These are phyloP conservation scores for Venturia asperata DNA, from an alignment of 2,329 filamentous ascomycete genomes.

Conservation along the genomic window DNA sequence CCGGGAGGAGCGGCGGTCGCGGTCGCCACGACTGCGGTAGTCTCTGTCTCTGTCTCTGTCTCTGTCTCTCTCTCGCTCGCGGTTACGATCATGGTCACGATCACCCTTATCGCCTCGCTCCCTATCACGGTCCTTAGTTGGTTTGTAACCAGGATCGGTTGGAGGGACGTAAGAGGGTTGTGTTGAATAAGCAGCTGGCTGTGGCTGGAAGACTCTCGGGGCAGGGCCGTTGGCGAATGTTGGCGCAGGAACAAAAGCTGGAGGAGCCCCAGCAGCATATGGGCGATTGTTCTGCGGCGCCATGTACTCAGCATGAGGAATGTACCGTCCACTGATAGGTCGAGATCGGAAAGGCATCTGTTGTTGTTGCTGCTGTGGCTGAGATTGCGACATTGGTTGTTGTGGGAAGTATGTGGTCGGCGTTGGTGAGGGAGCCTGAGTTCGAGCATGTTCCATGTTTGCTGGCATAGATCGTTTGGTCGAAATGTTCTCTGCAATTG, in stretches of 20 bases:
- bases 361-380: conserved; percentile 1
- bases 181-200: background rate
- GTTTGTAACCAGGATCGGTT: background rate
- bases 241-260: conserved; percentile 8
- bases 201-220: conserved; percentile 8
- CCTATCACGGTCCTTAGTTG: conserved; percentile 10
- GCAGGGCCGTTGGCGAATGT: conserved; percentile 10
- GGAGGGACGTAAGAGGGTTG: conserved; percentile 2
- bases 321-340: conserved; percentile 1
- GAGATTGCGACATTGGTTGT: background rate
- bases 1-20: conserved; percentile 6
- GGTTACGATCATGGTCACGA: conserved; percentile 5
- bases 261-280: background rate
- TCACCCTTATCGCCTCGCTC: background rate
- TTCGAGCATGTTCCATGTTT: background rate
- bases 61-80: background rate
- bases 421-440: conserved; percentile 8
- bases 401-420: background rate
- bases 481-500: background rate
- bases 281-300: background rate
- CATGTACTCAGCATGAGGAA: conserved; percentile 12
- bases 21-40: background rate
- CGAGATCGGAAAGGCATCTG: conserved; percentile 10
- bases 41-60: conserved; percentile 1
- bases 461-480: background rate